phyloP scores from a whole-genome alignment of 23 red algal species.

The Pyropia haitanensis region DNA sequence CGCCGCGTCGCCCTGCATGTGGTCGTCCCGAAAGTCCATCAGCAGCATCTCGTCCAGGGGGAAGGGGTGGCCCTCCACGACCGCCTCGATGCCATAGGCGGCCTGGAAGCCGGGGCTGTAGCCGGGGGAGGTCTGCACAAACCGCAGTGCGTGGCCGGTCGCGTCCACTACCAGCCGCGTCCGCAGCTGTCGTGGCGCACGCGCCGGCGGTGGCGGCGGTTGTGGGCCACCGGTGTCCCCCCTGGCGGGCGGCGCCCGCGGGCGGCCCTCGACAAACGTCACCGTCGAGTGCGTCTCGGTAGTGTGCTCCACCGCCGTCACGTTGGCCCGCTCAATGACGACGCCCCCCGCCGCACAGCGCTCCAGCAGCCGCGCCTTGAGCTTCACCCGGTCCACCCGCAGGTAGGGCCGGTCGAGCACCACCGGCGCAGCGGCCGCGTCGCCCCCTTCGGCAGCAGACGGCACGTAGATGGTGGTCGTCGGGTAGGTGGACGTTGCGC shows the following conservation, averaged over 20 bases:
- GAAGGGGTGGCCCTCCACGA: constrained; percentile 41
- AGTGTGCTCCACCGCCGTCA: constrained; percentile 1
- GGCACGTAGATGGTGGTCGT: constrained; percentile 28
- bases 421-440: not conserved
- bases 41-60: constrained; percentile 71
- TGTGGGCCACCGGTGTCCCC: too few relatives aligned
- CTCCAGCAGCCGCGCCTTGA: constrained; percentile 36
- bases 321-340: constrained; percentile 2
- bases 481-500: constrained; percentile 28
- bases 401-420: constrained; percentile 35
- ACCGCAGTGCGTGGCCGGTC: constrained; percentile 32
- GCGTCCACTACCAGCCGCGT: constrained; percentile 42
- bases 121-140: constrained; percentile 15
- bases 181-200: not conserved
- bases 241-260: too few relatives aligned
- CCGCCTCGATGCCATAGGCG: constrained; percentile 77
- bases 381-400: constrained; percentile 43
- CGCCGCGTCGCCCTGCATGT: constrained; percentile 16
- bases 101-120: constrained; percentile 41
- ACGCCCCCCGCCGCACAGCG: constrained; percentile 22
- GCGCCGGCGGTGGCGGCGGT: too few relatives aligned
- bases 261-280: not conserved
- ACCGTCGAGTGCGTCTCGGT: constrained; percentile 6
- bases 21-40: constrained; percentile 75
- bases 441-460: not conserved